phyloP scores from a whole-genome alignment of 129 eudicot genomes.

The carrot (Daucus carota) region DH1_v3.0 NC_030383.2:60146001-60146500 shows the following conservation, averaged over 20 bases:
- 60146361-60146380: neutral
- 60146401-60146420: neutral
- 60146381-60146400: neutral
- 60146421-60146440: neutral
- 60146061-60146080: no score
- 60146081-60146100: no score
- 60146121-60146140: conserved; percentile 80
- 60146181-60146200: neutral
- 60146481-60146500: conserved; percentile 70
- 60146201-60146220: neutral
- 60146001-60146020: no score
- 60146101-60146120: conserved; percentile 16
- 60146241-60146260: neutral
- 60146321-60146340: conserved; percentile 94
- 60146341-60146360: conserved; percentile 82
- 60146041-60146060: no score
- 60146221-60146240: no score
- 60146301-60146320: conserved; percentile 84
- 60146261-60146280: conserved; percentile 27
- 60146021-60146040: no score
- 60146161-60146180: neutral
- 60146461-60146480: conserved; percentile 48
- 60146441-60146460: conserved; percentile 19
- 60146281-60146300: conserved; percentile 64
- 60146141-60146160: conserved; percentile 85